These are phyloP conservation scores for Lactifluus piperatus DNA, from an alignment of 768 basidiomycete species.

Conservation along the genomic window DNA sequence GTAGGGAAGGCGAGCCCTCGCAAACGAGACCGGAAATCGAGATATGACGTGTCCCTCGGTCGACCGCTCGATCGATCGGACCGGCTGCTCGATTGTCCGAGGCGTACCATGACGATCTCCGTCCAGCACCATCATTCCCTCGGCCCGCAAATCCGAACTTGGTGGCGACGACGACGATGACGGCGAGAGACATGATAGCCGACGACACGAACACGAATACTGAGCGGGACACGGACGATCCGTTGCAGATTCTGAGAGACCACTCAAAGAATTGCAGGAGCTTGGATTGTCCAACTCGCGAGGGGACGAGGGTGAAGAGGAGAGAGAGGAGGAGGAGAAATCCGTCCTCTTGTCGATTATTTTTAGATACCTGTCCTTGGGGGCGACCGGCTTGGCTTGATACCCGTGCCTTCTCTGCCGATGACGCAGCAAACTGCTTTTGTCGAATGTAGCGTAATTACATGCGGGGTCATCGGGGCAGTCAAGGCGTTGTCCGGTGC, in stretches of 20 bases:
- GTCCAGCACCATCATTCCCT: background rate
- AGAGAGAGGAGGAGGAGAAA: too few species aligned
- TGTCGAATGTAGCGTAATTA: slow-evolving; percentile 11
- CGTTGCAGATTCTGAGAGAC: background rate
- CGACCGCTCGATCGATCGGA: background rate
- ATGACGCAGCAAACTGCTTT: slow-evolving; percentile 16
- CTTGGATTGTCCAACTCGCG: background rate
- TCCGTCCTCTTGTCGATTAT: background rate
- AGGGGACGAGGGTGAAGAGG: too few species aligned
- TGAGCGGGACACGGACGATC: background rate
- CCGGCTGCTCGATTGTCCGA: background rate
- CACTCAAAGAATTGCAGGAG: background rate
- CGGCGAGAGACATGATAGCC: background rate
- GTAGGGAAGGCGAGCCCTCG: background rate
- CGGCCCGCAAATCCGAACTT: background rate
- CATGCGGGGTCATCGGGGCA: slow-evolving; percentile 13
- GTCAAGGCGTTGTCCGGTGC: slow-evolving; percentile 12
- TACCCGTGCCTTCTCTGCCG: slow-evolving; percentile 17
- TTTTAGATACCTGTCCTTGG: slow-evolving; percentile 1
- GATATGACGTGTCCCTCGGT: slow-evolving; percentile 1
- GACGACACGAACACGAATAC: background rate
- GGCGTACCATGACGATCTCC: too few species aligned
- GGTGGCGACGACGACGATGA: background rate
- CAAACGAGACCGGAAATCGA: slow-evolving; percentile 12
- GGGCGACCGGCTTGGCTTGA: slow-evolving; percentile 3